A percentile compares a stretch with the other conserved stretches of the same genome.
Evolutionary conservation across 371 early-diverging fungal genomes (phyloP).

Genomic region (Mucor racemosus): DNA sequence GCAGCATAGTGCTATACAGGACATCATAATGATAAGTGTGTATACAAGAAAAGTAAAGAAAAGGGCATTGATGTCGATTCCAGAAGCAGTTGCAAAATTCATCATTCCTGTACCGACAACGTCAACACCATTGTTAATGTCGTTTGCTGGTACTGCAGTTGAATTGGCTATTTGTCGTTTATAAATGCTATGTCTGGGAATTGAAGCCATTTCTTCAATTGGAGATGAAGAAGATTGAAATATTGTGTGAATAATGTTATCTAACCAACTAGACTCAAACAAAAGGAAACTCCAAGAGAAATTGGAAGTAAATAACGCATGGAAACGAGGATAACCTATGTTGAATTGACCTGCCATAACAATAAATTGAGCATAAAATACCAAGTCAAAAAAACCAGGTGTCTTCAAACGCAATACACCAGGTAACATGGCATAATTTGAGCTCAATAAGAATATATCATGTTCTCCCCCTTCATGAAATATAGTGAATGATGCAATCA

Average conservation of each 20-base stretch:
- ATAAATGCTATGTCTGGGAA: constrained; percentile 21
- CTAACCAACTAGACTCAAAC: constrained; percentile 31
- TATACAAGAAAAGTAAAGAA: constrained; percentile 44
- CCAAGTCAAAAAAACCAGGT: constrained; percentile 60
- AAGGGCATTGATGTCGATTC: constrained; percentile 42
- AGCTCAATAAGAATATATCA: constrained; percentile 51
- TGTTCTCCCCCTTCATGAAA: constrained; percentile 45
- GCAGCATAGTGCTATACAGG: constrained; percentile 29
- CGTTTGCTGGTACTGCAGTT: neutral
- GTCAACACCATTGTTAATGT: constrained; percentile 10
- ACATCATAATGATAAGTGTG: constrained; percentile 36
- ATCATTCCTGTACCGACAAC: constrained; percentile 46
- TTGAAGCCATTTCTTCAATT: neutral
- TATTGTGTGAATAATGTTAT: neutral
- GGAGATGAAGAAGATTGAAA: neutral
- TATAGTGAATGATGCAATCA: constrained; percentile 44
- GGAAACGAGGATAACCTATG: constrained; percentile 58
- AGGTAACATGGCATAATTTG: constrained; percentile 57
- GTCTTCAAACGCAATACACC: constrained; percentile 57
- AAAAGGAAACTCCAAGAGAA: constrained; percentile 64
- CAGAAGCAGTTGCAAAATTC: constrained; percentile 48
- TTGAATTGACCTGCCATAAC: constrained; percentile 54
- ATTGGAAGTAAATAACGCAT: constrained; percentile 55
- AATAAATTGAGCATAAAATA: constrained; percentile 61
- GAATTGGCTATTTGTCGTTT: constrained; percentile 16